Evolutionary conservation across 345 rosid genomes (phyloP).

Genomic region (Gossypium turneri): DNA sequence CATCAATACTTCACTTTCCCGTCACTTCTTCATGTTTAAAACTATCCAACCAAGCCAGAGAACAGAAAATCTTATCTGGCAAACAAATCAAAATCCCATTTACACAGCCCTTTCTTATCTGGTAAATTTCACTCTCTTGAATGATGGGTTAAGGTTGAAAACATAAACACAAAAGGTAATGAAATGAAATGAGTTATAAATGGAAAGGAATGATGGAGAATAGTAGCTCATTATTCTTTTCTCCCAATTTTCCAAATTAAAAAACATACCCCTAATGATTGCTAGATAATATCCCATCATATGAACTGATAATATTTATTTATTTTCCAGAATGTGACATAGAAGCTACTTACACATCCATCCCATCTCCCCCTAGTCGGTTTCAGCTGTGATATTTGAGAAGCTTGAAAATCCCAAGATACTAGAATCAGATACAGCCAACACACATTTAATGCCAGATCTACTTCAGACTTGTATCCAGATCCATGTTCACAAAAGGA

Average conservation of each 20-base stretch:
- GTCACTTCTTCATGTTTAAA: neutral
- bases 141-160: neutral
- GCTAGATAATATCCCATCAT: neutral
- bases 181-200: neutral
- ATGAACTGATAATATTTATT: neutral
- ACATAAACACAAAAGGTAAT: neutral
- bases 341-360: neutral
- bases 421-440: neutral
- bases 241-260: neutral
- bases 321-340: neutral
- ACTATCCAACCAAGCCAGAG: neutral
- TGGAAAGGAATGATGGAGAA: neutral
- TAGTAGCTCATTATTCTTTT: neutral
- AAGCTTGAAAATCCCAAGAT: neutral
- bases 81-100: neutral
- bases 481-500: neutral
- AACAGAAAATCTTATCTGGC: neutral
- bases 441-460: neutral
- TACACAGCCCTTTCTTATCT: neutral
- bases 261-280: neutral
- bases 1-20: neutral
- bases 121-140: neutral
- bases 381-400: neutral
- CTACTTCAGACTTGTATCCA: neutral
- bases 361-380: constrained; percentile 1